phyloP scores from a whole-genome alignment of 75 land plant genomes.

The Isoetes taiwanensis region DNA sequence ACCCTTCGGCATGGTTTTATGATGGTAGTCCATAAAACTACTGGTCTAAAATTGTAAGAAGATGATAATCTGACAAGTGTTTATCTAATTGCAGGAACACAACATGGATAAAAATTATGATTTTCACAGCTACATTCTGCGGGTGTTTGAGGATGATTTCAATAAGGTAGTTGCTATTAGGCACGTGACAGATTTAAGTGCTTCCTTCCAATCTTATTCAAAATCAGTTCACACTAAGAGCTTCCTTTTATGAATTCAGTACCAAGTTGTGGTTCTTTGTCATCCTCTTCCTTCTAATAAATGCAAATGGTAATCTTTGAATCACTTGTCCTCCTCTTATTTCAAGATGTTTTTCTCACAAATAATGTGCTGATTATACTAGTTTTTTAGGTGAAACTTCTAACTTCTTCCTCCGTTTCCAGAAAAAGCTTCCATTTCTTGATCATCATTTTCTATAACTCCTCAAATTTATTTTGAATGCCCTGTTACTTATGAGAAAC shows the following conservation, averaged over 20 bases:
- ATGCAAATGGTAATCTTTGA: neutral
- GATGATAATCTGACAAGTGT: neutral
- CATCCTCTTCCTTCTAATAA: neutral
- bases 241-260: neutral
- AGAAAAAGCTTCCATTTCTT: too few relatives aligned
- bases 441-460: too few relatives aligned
- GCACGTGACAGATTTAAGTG: neutral
- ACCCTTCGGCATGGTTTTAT: neutral
- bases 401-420: too few relatives aligned
- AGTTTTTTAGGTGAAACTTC: too few relatives aligned
- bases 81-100: neutral
- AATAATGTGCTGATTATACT: too few relatives aligned
- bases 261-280: neutral
- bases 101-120: neutral
- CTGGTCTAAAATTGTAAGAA: neutral
- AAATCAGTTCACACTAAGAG: neutral
- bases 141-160: constrained; percentile 1
- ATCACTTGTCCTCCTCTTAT: too few relatives aligned
- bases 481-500: too few relatives aligned
- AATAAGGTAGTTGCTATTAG: constrained; percentile 3
- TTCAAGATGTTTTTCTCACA: too few relatives aligned
- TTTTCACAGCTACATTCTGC: neutral
- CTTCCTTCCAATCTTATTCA: neutral
- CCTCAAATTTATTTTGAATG: too few relatives aligned
- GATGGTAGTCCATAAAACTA: neutral